Conservation (phyloP, 169 alveolate genomes). For the Plasmodium inui region DNA sequence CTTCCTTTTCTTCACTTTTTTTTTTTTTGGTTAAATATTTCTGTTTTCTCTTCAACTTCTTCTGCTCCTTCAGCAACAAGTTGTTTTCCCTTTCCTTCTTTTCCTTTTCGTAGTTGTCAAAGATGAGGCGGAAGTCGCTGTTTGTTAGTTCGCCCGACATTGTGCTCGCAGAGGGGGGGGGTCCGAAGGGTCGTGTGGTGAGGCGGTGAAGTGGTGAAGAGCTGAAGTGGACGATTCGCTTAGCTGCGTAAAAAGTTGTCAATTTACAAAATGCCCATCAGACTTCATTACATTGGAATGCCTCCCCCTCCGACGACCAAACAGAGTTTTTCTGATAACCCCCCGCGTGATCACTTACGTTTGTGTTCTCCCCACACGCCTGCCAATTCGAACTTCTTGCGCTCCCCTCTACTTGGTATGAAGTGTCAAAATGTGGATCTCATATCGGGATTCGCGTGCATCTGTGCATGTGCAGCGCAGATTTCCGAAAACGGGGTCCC, state of each 20-base stretch:
- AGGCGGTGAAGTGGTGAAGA: not conserved
- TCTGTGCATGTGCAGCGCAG: not conserved
- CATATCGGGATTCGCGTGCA: not conserved
- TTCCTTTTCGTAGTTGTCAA: conserved; percentile 69
- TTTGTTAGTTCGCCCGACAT: conserved; percentile 66
- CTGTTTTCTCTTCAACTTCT: conserved; percentile 55
- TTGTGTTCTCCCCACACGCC: not conserved
- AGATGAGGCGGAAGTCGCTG: conserved; percentile 54
- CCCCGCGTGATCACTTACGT: not conserved
- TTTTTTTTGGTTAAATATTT: conserved; percentile 64
- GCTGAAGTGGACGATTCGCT: not conserved
- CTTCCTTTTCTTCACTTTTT: conserved; percentile 56
- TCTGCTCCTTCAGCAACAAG: conserved; percentile 37
- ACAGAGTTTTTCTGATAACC: not conserved
- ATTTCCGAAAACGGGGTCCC: not conserved
- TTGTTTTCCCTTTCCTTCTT: conserved; percentile 61
- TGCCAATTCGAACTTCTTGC: not conserved
- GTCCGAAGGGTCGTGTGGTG: not conserved
- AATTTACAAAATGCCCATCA: not conserved
- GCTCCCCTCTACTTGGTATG: not conserved
- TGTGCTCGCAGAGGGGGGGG: not conserved
- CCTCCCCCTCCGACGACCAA: not conserved
- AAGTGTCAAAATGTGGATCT: not conserved
- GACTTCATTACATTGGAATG: not conserved
- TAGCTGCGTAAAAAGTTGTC: not conserved